phyloP scores from a whole-genome alignment of 2,329 filamentous ascomycete genomes.

The Trichoderma sp. region DNA sequence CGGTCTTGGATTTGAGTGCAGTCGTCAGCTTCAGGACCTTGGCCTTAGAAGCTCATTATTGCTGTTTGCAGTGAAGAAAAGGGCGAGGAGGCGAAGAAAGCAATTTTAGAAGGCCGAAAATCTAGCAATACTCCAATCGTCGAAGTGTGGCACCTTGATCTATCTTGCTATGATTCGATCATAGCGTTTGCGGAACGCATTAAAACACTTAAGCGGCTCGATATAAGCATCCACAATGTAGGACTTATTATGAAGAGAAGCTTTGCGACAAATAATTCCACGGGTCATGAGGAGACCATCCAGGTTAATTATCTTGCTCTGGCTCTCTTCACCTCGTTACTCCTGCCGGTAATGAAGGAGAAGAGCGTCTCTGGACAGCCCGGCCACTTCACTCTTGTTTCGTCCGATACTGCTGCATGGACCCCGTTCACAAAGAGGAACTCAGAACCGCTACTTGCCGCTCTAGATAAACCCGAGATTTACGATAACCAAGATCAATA shows the following conservation, averaged over 20 bases:
- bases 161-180: conserved; percentile 7
- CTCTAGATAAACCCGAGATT: background rate
- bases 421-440: background rate
- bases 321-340: background rate
- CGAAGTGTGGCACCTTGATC: background rate
- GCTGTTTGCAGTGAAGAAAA: conserved; percentile 3
- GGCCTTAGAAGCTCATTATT: background rate
- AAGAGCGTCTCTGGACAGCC: background rate
- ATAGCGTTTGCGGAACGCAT: background rate
- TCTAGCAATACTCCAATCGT: background rate
- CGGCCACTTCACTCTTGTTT: background rate
- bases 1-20: background rate
- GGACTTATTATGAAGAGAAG: background rate
- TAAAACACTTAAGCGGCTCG: background rate
- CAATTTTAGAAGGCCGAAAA: background rate
- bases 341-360: background rate
- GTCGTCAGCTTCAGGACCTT: background rate
- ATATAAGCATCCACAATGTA: background rate
- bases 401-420: conserved; percentile 4
- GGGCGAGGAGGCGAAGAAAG: background rate
- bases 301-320: background rate
- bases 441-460: background rate
- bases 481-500: background rate
- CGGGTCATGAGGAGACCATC: background rate
- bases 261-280: background rate